Evolutionary conservation across 805 yeast species (phyloP).

Genomic region (Metschnikowia baotianmanensis): DNA sequence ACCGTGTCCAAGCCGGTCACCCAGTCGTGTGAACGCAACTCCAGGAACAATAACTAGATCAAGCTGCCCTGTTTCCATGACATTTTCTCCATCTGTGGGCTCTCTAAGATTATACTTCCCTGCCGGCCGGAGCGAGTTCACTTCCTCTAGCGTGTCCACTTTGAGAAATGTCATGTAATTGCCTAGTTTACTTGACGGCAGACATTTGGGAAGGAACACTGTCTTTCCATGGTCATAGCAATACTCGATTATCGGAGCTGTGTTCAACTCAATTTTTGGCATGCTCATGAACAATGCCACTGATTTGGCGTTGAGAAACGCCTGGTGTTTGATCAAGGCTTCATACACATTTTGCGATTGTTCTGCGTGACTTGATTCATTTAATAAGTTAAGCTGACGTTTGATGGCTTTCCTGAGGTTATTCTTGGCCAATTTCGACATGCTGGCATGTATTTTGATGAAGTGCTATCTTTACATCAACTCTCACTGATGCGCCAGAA

Average conservation of each 20-base stretch:
- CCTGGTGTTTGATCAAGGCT: constrained; percentile 24
- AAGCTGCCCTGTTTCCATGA: constrained; percentile 32
- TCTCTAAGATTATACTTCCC: constrained; percentile 71
- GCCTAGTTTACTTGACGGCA: constrained; percentile 26
- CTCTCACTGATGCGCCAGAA: not conserved
- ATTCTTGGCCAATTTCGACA: constrained; percentile 21
- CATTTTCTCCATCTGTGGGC: constrained; percentile 47
- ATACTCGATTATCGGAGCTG: constrained; percentile 49
- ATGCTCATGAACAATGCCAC: constrained; percentile 76
- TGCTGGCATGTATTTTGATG: not conserved
- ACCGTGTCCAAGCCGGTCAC: constrained; percentile 82
- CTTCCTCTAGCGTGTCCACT: constrained; percentile 41
- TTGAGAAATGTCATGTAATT: constrained; percentile 56
- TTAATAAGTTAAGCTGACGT: constrained; percentile 17
- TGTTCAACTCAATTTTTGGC: constrained; percentile 69
- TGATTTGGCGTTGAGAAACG: constrained; percentile 42
- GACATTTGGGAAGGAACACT: constrained; percentile 60
- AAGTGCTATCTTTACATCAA: not conserved
- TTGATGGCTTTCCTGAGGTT: constrained; percentile 28
- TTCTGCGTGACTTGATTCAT: constrained; percentile 14
- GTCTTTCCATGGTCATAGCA: constrained; percentile 50
- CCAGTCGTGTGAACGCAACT: constrained; percentile 60
- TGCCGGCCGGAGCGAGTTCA: constrained; percentile 51
- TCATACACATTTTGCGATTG: constrained; percentile 29
- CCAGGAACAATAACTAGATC: constrained; percentile 85